Base-by-base conservation (phyloP, 495 filamentous ascomycete species). In the Xylaria scruposa region DNA sequence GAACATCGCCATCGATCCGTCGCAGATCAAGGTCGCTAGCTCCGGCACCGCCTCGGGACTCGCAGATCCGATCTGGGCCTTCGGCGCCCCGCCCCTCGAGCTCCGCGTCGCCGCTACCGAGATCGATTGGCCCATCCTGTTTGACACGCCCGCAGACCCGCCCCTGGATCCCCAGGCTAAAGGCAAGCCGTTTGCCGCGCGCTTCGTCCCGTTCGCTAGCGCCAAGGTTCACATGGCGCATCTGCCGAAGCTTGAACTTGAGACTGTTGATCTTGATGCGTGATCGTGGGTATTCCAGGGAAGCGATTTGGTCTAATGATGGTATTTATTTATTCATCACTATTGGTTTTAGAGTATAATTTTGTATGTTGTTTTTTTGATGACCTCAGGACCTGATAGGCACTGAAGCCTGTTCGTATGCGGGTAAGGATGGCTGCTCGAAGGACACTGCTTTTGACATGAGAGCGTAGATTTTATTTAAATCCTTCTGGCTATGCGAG, bases 171-270 rank as follows among this genome's bases (percentile, higher is more conserved):
- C 78, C 0, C 68, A 70, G 56, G 56, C 70, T 3, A 75, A 53
- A 8, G 85, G 83, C 0, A 78, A 79, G 38, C 71, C 80, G 49
- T 82, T 83, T 36, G 77, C 83, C 63, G 83, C 84, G 17, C 82
- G 78, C 24, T 77, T 90, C 42, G 82, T 86, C 44, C 89, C 88
- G 9, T 89, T 87, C 74, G 88, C 84, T 8, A 85, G 84, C 70
- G 85, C 88, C 38, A 89, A 88, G 81, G 74, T 88, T 61, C 88
- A 88, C 73, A 89, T 90, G 83, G 83, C 85, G 26, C 87, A 90
- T 74, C 76, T 91, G 47, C 88, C 89, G 24, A 70, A 73, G 24
- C 72, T 83, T 1, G 12, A 75, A 15, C 59, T 79, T 47, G 64
- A 26, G 2, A 70, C 64, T 60, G 70, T 79, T 46, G 74, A 77